Evolutionary conservation across 176 grass and related monocot species (phyloP).

Genomic region (Puccinellia tenuiflora): DNA sequence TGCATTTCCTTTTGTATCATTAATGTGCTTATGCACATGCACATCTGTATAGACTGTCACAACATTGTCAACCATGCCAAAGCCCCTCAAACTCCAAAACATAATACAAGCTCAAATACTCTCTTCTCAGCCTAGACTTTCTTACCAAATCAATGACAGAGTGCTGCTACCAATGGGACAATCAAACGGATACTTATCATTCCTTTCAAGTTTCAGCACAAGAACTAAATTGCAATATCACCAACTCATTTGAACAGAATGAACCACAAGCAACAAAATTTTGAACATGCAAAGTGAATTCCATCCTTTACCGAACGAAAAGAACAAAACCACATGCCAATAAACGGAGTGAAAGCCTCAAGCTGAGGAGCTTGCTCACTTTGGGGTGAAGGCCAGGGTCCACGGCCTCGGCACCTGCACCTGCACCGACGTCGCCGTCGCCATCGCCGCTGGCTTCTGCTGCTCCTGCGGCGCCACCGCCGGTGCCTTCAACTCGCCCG

Average conservation of each 20-base stretch:
- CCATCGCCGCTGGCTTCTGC: conserved; percentile 5
- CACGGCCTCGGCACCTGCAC: conserved; percentile 3
- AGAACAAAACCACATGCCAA: conserved; percentile 10
- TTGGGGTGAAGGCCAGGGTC: conserved; percentile 14
- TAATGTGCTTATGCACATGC: not conserved
- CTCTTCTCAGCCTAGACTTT: not conserved
- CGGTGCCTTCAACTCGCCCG: conserved; percentile 12
- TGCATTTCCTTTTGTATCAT: not conserved
- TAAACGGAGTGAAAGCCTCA: not conserved
- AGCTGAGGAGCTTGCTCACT: conserved; percentile 27
- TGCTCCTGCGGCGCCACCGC: not conserved
- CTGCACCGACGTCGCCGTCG: not conserved
- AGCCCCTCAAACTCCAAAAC: not conserved
- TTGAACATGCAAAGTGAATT: not conserved
- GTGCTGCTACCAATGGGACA: not conserved
- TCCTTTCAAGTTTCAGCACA: not conserved
- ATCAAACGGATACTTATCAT: not conserved
- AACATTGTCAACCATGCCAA: not conserved
- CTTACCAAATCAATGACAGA: not conserved
- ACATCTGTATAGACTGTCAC: not conserved
- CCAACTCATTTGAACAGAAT: conserved; percentile 9
- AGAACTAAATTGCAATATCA: not conserved
- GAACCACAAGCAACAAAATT: conserved; percentile 14
- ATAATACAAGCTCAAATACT: conserved; percentile 2
- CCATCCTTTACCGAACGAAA: not conserved